These are phyloP conservation scores for Leptographium radiaticola DNA, from an alignment of 2,329 filamentous ascomycete species.

Conservation along the genomic window DNA sequence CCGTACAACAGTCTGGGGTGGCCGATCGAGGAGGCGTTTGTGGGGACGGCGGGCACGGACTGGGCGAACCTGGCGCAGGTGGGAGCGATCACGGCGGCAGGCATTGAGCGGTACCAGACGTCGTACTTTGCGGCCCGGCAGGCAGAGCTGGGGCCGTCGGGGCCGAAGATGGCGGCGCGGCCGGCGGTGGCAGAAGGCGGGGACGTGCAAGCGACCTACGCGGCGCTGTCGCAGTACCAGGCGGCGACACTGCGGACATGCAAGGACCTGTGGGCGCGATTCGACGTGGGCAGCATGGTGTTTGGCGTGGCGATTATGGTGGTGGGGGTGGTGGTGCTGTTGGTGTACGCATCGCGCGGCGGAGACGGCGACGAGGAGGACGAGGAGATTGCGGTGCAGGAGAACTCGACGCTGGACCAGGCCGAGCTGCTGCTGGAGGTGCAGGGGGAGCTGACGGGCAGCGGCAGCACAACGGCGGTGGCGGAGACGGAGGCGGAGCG, in stretches of 20 bases:
- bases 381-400: conserved; percentile 22
- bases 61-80: conserved; percentile 69
- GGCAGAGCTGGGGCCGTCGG: conserved; percentile 40
- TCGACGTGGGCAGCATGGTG: conserved; percentile 77
- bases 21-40: conserved; percentile 89
- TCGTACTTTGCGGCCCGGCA: conserved; percentile 67
- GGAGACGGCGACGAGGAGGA: conserved; percentile 26
- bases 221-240: conserved; percentile 62
- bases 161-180: conserved; percentile 17
- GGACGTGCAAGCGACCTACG: conserved; percentile 21
- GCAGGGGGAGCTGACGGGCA: conserved; percentile 14
- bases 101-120: conserved; percentile 78
- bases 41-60: conserved; percentile 52
- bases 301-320: conserved; percentile 62
- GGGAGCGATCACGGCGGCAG: conserved; percentile 64
- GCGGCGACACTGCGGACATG: conserved; percentile 65
- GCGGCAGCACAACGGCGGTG: not conserved
- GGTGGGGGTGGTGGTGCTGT: conserved; percentile 52
- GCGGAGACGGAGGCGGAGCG: conserved; percentile 36
- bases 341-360: conserved; percentile 56
- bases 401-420: conserved; percentile 44
- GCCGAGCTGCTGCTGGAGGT: conserved; percentile 46
- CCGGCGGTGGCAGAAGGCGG: conserved; percentile 20
- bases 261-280: conserved; percentile 79
- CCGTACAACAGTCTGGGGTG: conserved; percentile 91